These are phyloP conservation scores for Fraxinus floribunda DNA, from an alignment of 305 asterid genomes.

Conservation along the genomic window DNA sequence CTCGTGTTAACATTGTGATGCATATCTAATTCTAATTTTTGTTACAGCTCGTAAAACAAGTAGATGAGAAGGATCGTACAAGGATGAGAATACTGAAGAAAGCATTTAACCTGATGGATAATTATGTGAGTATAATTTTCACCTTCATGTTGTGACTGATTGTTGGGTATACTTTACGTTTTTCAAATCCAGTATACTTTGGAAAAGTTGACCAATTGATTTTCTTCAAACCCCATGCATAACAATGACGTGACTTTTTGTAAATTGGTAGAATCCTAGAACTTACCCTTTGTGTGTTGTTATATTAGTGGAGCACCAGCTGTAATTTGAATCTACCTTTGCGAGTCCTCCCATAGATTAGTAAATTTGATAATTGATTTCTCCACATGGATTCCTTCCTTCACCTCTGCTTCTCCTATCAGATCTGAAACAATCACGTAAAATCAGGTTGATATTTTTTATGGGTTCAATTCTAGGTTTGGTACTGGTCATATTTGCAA, in stretches of 20 bases:
- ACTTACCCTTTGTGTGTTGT: neutral
- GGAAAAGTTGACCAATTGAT: slow-evolving; percentile 15
- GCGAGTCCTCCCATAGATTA: neutral
- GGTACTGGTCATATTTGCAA: neutral
- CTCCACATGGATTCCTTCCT: neutral
- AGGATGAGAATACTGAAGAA: slow-evolving; percentile 75
- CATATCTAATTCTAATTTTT: slow-evolving; percentile 23
- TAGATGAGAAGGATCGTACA: slow-evolving; percentile 67
- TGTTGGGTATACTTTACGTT: neutral
- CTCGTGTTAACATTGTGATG: neutral
- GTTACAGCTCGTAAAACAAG: slow-evolving; percentile 85
- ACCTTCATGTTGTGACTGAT: neutral
- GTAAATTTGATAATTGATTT: neutral
- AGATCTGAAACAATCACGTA: neutral
- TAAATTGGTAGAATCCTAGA: slow-evolving; percentile 16
- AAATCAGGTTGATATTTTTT: neutral
- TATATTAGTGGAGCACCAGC: neutral
- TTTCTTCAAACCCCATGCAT: slow-evolving; percentile 4
- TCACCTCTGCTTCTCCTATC: neutral
- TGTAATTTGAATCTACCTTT: neutral
- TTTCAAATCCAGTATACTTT: neutral
- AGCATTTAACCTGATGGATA: slow-evolving; percentile 78
- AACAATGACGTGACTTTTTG: neutral
- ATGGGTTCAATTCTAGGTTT: neutral
- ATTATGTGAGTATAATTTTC: slow-evolving; percentile 52